Evolutionary conservation across 202 grass and related monocot species (phyloP), one percentile per base, ranked within the genome.

Genomic region (Setaria italica): DNA sequence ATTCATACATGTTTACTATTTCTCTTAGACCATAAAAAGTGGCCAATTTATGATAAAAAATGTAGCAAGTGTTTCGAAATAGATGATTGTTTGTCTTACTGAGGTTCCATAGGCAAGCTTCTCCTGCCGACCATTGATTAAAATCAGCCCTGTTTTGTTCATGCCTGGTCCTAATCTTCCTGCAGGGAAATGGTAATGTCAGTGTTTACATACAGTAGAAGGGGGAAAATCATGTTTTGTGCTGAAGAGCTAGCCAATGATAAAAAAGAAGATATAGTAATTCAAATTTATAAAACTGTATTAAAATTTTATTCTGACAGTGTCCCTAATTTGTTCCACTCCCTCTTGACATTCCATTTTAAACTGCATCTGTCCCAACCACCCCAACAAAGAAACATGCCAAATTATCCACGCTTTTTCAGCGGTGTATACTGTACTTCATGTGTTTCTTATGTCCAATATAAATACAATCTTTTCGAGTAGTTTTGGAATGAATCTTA

Each of bases 41-140:
- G 8, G 62, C 4, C 10, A 10, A 33, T 81, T 20, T 51, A 33
- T 32, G 60, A n/a, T 57, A 82, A 35, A 19, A 54, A 50, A 14
- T 50, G 13, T 15, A 50, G 48, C 48, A 4, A 4, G 48, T 15
- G 48, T 50, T 14, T 14, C 48, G 48, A 50, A 50, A 13, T 50
- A 50, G 48, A 50, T 50, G 48, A 4, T 50, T 15, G 5, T 7
- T 20, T 16, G 20, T 67, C 72, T 67, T 90, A 91, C 89, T 9
- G 89, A 86, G 53, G 84, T 88, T 71, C 89, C 89, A 41, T 88
- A 91, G 11, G 89, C 84, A 47, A 91, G 89, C 20, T 91, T 88
- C 72, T 87, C 77, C 47, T 67, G 76, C 1, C 80, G 78, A 1
- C 89, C 85, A 49, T 91, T 91, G 15, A 91, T 83, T 57, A 88